Base-by-base conservation (phyloP, 1,139 yeast genomes). In the Pichia sp. region DNA sequence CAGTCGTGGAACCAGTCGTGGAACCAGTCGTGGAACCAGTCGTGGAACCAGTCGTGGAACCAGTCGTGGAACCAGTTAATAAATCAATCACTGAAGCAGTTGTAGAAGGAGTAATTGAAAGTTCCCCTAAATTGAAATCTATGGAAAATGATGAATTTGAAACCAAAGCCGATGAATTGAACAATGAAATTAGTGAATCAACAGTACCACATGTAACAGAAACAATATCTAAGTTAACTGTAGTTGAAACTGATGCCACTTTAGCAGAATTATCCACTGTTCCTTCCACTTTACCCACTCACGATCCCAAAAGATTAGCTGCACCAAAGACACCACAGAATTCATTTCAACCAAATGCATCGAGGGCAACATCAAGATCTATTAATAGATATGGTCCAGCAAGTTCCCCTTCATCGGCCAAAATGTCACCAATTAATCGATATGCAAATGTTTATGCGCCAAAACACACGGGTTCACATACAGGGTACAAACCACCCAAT, bases 351-450 rank as follows among this genome's bases (percentile, higher is more conserved):
- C 43, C 49, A 4, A 44, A 43, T 27, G 9, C 32, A 2, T 12
- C 40, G 7, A 46, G 46, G 22, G 41, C 41, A n/a, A 20, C 39
- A 5, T 40, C 48, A 12, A 46, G 42, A 26, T 29, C 29, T 4
- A 24, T 48, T 8, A 55, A 54, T 34, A 50, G 53, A 16, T 55
- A 52, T 42, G 57, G 49, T n/a, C 54, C 57, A 22, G 43, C 50
- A 13, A 29, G 20, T 11, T 7, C 25, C 12, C 13, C 15, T 7
- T 13, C 18, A 22, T 3, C 41, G 11, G 6, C 37, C 4, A 42
- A 35, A 23, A 45, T 42, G 29, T 46, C 43, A 24, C 40, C 49
- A 15, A 20, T 6, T 15, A 54, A 54, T 40, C 55, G 55, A 15
- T 56, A 54, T 46, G 53, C 52, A 7, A 45, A 49, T 16, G 37